Evolutionary conservation across 306 rosid species (phyloP).

Genomic region (Corylus heterophylla): DNA sequence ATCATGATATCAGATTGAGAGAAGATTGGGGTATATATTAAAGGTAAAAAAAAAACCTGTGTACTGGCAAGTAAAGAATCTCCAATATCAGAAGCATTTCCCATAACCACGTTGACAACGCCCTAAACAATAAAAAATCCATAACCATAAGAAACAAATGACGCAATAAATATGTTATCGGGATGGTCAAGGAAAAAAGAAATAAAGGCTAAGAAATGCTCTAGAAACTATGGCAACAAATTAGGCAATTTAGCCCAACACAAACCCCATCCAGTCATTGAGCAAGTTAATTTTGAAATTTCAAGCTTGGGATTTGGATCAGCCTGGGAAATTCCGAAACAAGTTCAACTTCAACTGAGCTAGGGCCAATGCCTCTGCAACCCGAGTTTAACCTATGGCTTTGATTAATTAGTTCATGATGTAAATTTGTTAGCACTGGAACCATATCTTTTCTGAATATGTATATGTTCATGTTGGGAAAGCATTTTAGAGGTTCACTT

Average conservation of each 20-base stretch:
- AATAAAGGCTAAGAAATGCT: conserved; percentile 3
- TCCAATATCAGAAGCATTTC: conserved; percentile 89
- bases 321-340: neutral
- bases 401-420: neutral
- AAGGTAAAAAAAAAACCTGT: conserved; percentile 55
- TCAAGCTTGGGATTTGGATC: neutral
- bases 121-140: conserved; percentile 57
- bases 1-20: conserved; percentile 12
- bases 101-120: conserved; percentile 92
- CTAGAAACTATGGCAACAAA: conserved; percentile 20
- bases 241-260: conserved; percentile 2
- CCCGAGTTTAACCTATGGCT: neutral
- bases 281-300: neutral
- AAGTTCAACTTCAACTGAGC: no score
- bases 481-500: neutral
- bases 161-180: conserved; percentile 7
- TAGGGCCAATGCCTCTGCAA: neutral
- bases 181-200: neutral
- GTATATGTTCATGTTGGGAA: neutral
- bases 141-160: conserved; percentile 34
- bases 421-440: neutral
- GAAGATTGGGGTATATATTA: neutral
- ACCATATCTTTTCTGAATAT: neutral
- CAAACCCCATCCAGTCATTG: neutral
- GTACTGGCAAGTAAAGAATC: conserved; percentile 77